A percentile compares a stretch with the other conserved stretches of the same genome.
Evolutionary conservation across 345 rosid species (phyloP).

Genomic region (Populus deltoides): DNA sequence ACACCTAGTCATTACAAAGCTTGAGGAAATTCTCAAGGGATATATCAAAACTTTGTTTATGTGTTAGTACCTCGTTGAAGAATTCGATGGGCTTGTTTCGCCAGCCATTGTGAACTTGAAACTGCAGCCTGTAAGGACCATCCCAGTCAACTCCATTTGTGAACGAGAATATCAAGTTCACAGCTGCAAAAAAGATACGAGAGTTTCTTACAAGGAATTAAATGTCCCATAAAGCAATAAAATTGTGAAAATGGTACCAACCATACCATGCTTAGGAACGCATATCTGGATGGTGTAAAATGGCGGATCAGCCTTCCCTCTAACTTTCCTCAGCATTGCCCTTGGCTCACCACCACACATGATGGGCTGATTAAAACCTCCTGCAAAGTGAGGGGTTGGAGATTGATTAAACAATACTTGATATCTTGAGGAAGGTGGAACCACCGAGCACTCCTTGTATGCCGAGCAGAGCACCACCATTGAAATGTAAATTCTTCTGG

Average conservation of each 20-base stretch:
- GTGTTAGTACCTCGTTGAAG: constrained; percentile 56
- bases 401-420: not conserved
- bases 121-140: constrained; percentile 83
- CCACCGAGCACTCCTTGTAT: too few species aligned
- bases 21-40: not conserved
- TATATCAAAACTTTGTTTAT: not conserved
- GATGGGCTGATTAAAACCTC: constrained; percentile 93
- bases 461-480: not conserved
- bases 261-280: constrained; percentile 89
- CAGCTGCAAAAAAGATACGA: constrained; percentile 41
- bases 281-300: constrained; percentile 82
- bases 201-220: not conserved
- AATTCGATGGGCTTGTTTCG: constrained; percentile 62
- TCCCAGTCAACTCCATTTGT: constrained; percentile 92
- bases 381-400: constrained; percentile 31
- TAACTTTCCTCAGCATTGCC: constrained; percentile 65
- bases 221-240: not conserved
- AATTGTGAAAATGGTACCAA: constrained; percentile 13
- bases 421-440: too few species aligned
- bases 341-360: constrained; percentile 97
- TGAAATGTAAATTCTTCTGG: not conserved
- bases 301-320: constrained; percentile 82
- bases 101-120: constrained; percentile 74
- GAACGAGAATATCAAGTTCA: constrained; percentile 89
- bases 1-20: not conserved